Base-by-base conservation (phyloP, 2,329 filamentous ascomycete genomes). In the Cordyceps cicadae region DNA sequence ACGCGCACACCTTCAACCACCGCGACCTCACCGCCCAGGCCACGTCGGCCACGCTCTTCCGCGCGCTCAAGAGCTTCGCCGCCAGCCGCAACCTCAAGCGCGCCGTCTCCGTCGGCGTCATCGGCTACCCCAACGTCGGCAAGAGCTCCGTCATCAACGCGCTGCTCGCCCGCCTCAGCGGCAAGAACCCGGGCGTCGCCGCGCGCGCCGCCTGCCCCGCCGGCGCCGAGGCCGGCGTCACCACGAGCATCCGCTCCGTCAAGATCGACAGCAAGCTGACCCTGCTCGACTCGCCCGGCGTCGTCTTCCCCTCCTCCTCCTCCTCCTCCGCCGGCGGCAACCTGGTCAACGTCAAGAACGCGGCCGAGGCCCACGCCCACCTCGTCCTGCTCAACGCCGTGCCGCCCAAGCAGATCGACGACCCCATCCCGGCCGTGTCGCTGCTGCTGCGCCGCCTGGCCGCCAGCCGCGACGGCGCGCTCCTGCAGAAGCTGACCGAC, bases 71-170 rank as follows among this genome's bases (percentile, higher is more conserved):
- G 79, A 87, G 90, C 49, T 97, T 89, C 70, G 90, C 92, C 11
- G 87, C 90, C 62, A 84, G 83, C 63, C 89, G 89, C 68, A 87
- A 95, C 71, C 79, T 97, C 66, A 96, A 96, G 81, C 88, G 92
- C 60, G 88, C 92, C 58, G 86, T 96, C 68, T 92, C 90, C 21
- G 92, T 97, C 63, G 92, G 92, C 65, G 90, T 97, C 64, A 95
- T 97, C 67, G 92, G 92, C 32, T 97, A 96, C 74, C 92, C 92
- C 68, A 97, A 97, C 72, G 92, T 96, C 62, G 92, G 92, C 71
- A 97, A 97, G 79, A 96, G 91, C 32, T 96, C 92, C 55, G 91
- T 97, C 69, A 96, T 97, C 81, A 97, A 97, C 74, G 90, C 92
- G 17, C 85, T 97, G 60, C 88, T 91, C 21, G 86, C 89, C 43